Evolutionary conservation across 352 stramenopile species (phyloP).

Genomic region (Globisporangium nunn): DNA sequence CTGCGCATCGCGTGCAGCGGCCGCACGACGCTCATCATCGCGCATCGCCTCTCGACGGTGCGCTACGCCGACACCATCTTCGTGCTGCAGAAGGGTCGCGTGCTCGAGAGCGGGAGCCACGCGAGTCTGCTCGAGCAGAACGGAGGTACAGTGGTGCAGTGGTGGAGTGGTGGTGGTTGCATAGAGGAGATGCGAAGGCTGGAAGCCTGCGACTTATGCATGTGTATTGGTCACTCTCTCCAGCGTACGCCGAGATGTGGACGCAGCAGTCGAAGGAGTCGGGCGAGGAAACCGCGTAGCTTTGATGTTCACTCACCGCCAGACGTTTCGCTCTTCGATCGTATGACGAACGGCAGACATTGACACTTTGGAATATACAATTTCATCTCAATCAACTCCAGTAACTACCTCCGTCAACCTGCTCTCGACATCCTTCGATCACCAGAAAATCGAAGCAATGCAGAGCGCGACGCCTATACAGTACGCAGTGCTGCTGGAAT

Average conservation of each 20-base stretch:
- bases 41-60: constrained; percentile 76
- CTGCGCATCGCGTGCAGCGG: constrained; percentile 40
- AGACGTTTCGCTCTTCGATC: background rate
- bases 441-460: background rate
- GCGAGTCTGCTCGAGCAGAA: constrained; percentile 26
- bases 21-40: constrained; percentile 74
- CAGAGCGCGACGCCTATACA: background rate
- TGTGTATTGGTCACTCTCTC: background rate
- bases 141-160: constrained; percentile 19
- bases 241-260: constrained; percentile 35
- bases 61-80: constrained; percentile 64
- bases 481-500: background rate
- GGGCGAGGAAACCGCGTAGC: background rate
- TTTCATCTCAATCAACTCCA: background rate
- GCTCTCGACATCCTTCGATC: background rate
- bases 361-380: background rate
- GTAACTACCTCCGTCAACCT: background rate
- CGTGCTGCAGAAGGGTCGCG: constrained; percentile 44
- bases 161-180: background rate
- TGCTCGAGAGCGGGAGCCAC: constrained; percentile 50
- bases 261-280: constrained; percentile 31
- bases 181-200: background rate
- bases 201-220: background rate
- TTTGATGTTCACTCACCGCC: no score
- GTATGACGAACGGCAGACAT: no score